These are phyloP conservation scores for Spongiforma sp. DNA, from an alignment of 1,284 basidiomycete genomes.

Conservation along the genomic window DNA sequence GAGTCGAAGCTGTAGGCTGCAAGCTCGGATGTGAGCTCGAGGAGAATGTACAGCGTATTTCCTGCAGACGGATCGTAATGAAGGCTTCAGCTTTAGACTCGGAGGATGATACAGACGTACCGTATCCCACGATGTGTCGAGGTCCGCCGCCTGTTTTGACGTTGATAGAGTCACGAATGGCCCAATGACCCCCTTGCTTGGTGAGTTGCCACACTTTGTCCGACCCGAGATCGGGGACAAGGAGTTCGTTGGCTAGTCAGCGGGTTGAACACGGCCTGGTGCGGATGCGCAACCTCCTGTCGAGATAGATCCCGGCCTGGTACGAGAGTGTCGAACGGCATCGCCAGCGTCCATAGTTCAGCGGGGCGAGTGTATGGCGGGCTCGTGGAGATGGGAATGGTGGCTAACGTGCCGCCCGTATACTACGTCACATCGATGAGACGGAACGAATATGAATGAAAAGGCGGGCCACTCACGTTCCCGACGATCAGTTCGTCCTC, in stretches of 20 bases:
- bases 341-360: constrained; percentile 32
- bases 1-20: constrained; percentile 56
- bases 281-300: constrained; percentile 70
- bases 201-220: constrained; percentile 66
- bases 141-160: constrained; percentile 66
- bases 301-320: constrained; percentile 64
- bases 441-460: too few relatives aligned
- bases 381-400: constrained; percentile 53
- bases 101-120: constrained; percentile 47
- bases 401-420: constrained; percentile 56
- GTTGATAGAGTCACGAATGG: constrained; percentile 46
- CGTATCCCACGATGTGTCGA: constrained; percentile 64
- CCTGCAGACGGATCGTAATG: constrained; percentile 38
- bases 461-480: constrained; percentile 52
- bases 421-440: constrained; percentile 49
- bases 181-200: constrained; percentile 52
- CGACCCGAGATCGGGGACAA: constrained; percentile 74
- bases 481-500: constrained; percentile 61
- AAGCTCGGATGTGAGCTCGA: constrained; percentile 65
- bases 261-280: constrained; percentile 59
- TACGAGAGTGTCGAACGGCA: constrained; percentile 48
- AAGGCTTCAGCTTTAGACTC: not conserved
- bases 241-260: constrained; percentile 48
- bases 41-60: constrained; percentile 63
- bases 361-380: constrained; percentile 48